phyloP scores from a whole-genome alignment of 108 stramenopile genomes.

The Poteriospumella lacustris region DNA sequence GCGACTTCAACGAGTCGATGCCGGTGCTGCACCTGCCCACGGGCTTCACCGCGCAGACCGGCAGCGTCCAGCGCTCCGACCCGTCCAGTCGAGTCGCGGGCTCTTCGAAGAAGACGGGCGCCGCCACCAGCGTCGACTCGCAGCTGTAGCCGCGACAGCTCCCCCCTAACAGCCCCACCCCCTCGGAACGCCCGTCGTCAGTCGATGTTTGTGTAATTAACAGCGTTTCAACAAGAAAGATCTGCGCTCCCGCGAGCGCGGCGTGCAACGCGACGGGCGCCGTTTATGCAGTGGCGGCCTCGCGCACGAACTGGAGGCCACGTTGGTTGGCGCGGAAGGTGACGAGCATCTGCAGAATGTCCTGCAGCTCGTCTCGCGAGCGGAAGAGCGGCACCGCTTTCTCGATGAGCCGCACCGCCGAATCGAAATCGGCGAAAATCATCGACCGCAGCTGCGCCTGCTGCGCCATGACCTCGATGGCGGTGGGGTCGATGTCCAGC shows the following conservation, averaged over 20 bases:
- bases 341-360: neutral
- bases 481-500: neutral
- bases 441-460: neutral
- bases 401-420: neutral
- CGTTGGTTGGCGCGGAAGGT: neutral
- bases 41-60: neutral
- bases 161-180: too few species aligned
- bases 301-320: neutral
- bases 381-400: neutral
- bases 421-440: neutral
- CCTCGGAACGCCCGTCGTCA: too few species aligned
- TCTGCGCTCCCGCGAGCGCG: too few species aligned
- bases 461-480: neutral
- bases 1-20: slow-evolving; percentile 53
- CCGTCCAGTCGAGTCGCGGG: neutral
- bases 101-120: too few species aligned
- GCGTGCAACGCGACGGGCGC: too few species aligned
- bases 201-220: too few species aligned
- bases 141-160: too few species aligned
- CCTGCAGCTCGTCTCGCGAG: neutral
- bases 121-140: too few species aligned
- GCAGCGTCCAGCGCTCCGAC: neutral
- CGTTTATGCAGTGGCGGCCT: too few species aligned
- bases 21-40: slow-evolving; percentile 24
- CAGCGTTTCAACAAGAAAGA: too few species aligned